Base-by-base conservation (phyloP, 2,329 filamentous ascomycete genomes). In the Cladosporium sp. region DNA sequence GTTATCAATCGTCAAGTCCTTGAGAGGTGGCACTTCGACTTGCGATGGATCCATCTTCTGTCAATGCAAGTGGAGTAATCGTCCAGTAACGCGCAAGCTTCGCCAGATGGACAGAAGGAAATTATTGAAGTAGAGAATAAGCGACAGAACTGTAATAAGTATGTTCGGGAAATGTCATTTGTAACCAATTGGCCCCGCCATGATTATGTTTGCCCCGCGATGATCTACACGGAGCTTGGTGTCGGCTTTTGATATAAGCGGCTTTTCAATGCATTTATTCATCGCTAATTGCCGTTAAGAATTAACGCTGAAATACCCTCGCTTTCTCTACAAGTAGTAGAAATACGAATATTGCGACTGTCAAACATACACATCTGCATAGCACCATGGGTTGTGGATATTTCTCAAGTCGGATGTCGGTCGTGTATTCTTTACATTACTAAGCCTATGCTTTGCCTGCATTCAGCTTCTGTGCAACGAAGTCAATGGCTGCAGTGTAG, bases 1-100 rank as follows among this genome's bases (percentile, higher is more conserved):
- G 73, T 91, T 91, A 68, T 90, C 87, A 63, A 87, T 87, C 1
- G 86, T 91, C 35, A 91, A 78, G 73, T 91, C 84, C 69, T 87
- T 86, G 71, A 88, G 75, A 7, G 76, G 75, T 58, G 82, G 83
- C 22, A 79, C 71, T 19, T 74, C 69, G 50, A 75, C 71, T 61
- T 75, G 60, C 17, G 73, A 73, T 5, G 75, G 75, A 62, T 78
- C 73, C 77, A 79, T 78, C 61, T 10, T 60, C 56, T 28, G 22
- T 28, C 4, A 32, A 32, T 28, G 28, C 2, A 32, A 32, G 28
- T 32, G 28, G 12, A 10, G 12, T 4, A 32, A 32, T 32, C 4
- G 12, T 10, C 12, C 8, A 9, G 12, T 32, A 32, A 32, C 28
- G 28, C 4, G 8, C 28, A 32, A 7, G 28, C 28, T 32, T 32